Conservation (phyloP, 352 stramenopile genomes). For the Pythium phragmiticola region DNA sequence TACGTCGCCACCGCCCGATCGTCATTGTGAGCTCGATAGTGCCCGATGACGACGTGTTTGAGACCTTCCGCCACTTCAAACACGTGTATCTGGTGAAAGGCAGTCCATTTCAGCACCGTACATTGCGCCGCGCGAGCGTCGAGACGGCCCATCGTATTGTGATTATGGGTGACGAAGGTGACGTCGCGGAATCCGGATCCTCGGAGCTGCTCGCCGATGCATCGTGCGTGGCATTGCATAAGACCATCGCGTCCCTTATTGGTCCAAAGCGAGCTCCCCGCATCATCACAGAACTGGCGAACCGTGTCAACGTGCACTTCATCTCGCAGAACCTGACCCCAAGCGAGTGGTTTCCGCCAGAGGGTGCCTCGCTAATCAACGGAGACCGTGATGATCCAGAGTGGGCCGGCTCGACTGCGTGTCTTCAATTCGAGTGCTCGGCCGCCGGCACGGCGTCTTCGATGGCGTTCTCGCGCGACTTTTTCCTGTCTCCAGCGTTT, state of each 20-base stretch:
- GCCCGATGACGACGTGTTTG: conserved; percentile 57
- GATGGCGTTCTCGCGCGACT: conserved; percentile 67
- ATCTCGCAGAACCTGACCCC: conserved; percentile 70
- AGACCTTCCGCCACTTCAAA: conserved; percentile 64
- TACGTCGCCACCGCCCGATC: conserved; percentile 71
- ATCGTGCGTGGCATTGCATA: conserved; percentile 80
- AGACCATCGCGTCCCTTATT: conserved; percentile 71
- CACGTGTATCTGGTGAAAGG: conserved; percentile 75
- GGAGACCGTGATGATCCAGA: conserved; percentile 23
- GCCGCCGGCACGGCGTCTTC: conserved; percentile 31
- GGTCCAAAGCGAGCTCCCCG: conserved; percentile 53
- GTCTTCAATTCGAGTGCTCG: conserved; percentile 15
- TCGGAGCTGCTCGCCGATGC: conserved; percentile 77
- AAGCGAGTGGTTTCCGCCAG: conserved; percentile 62
- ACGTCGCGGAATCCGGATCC: conserved; percentile 50
- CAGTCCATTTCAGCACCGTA: conserved; percentile 56
- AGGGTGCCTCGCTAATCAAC: not conserved
- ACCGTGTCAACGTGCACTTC: conserved; percentile 82
- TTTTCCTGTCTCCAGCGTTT: conserved; percentile 80
- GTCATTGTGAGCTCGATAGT: conserved; percentile 62
- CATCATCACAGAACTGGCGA: conserved; percentile 79
- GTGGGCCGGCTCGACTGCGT: conserved; percentile 6
- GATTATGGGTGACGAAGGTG: conserved; percentile 65
- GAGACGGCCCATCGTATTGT: conserved; percentile 63
- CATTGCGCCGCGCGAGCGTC: conserved; percentile 63